Base-by-base conservation (phyloP, 306 rosid genomes). In the Fragaria vesca region DNA sequence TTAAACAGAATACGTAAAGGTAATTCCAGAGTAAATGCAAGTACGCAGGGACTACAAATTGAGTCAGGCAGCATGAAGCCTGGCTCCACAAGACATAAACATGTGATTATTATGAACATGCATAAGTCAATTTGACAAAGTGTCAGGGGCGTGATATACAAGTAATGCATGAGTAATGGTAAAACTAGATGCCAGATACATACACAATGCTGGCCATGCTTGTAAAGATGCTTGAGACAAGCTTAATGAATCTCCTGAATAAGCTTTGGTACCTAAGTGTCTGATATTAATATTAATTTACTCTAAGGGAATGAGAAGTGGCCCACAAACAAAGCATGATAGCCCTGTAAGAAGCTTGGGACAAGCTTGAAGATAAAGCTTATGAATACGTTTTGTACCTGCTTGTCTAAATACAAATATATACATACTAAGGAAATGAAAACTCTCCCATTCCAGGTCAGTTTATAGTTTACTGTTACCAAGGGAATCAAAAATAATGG, bases 201-300 rank as follows among this genome's bases (percentile, higher is more conserved):
- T 34, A 17, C 24, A 55, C 46, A 43, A 38, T 38, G 42, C 42
- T 38, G 42, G 42, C 8, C 17, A 50, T 8, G 61, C 47, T 51
- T 18, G 47, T 51, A 57, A 71, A 50, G 47, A 71, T 18, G 47
- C 63, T 50, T 32, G 45, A 9, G 75, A 71, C 75, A 16, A 30
- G 57, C 21, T 72, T 11, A 72, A 36, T n/a, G 46, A 52, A 17
- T 12, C 13, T 34, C 42, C n/a, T 16, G 3, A 72, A 52, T 52
- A 72, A 12, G 63, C 34, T 72, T 20, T 38, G 40, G 48, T 54
- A 38, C 20, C n/a, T 15, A 72, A 4, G 34, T 72, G 20, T 51
- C 74, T 47, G 40, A 71, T 24, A 69, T 47, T 30, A 48, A 28
- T 26, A 47, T 57, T 47, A 46, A 51, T 17, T 10, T 51, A 51